Evolutionary conservation across 495 filamentous ascomycete species (phyloP).

Genomic region (Gamarada debralockiae): DNA sequence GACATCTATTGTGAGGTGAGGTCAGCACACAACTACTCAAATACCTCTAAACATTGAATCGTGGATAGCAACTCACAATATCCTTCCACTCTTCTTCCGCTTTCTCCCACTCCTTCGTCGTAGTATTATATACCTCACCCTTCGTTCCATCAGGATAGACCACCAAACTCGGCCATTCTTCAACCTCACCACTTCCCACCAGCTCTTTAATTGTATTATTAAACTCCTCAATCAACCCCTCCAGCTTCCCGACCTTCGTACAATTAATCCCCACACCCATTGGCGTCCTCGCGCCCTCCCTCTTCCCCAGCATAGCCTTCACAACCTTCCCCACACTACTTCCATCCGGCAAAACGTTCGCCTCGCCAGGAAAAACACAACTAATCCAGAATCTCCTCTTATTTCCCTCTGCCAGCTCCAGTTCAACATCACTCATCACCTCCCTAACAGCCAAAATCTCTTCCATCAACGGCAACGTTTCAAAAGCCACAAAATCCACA

Average conservation of each 20-base stretch:
- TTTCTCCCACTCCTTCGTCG: slow-evolving; percentile 53
- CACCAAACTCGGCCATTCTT: slow-evolving; percentile 51
- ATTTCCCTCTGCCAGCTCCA: neutral
- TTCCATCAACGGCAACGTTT: slow-evolving; percentile 56
- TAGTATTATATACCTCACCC: slow-evolving; percentile 61
- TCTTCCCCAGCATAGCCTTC: slow-evolving; percentile 12
- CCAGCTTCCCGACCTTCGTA: slow-evolving; percentile 53
- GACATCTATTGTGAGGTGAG: slow-evolving; percentile 16
- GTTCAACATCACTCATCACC: slow-evolving; percentile 18
- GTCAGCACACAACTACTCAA: neutral
- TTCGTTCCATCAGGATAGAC: slow-evolving; percentile 68
- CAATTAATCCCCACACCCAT: slow-evolving; percentile 68
- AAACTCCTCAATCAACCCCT: slow-evolving; percentile 41
- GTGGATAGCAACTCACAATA: neutral
- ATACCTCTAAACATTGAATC: slow-evolving; percentile 14
- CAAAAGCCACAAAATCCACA: slow-evolving; percentile 58
- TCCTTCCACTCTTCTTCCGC: slow-evolving; percentile 21
- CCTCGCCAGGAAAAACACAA: slow-evolving; percentile 53
- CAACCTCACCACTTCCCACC: slow-evolving; percentile 18
- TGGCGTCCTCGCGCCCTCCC: slow-evolving; percentile 26
- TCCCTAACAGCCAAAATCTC: slow-evolving; percentile 57
- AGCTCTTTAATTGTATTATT: slow-evolving; percentile 35
- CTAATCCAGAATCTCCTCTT: slow-evolving; percentile 53
- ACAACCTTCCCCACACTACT: slow-evolving; percentile 41
- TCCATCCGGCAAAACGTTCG: slow-evolving; percentile 41